phyloP scores from a whole-genome alignment of 495 filamentous ascomycete genomes.

The Corynascus novoguineensis region DNA sequence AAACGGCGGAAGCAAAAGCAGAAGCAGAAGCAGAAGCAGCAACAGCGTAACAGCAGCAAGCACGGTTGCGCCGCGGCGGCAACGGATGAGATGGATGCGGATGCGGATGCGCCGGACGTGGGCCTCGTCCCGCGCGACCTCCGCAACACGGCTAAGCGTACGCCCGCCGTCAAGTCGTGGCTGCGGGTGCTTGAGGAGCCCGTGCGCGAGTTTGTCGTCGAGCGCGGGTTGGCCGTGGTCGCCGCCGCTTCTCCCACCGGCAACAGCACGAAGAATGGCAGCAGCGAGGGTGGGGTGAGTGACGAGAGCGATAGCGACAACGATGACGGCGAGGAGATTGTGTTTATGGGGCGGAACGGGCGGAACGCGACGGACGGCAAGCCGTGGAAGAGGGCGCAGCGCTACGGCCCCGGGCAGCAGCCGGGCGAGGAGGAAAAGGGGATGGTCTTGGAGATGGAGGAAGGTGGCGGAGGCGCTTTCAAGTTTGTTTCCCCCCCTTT shows the following conservation, averaged over 20 bases:
- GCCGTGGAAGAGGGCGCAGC: slow-evolving; percentile 34
- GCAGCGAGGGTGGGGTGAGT: no score
- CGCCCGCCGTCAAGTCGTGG: slow-evolving; percentile 43
- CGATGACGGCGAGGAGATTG: slow-evolving; percentile 81
- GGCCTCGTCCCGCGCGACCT: slow-evolving; percentile 57
- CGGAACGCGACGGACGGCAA: slow-evolving; percentile 57
- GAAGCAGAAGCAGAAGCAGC: background rate
- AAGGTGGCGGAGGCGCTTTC: slow-evolving; percentile 63
- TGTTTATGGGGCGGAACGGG: slow-evolving; percentile 79
- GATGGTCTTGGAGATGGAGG: slow-evolving; percentile 70
- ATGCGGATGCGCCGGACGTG: slow-evolving; percentile 27
- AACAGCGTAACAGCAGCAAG: slow-evolving; percentile 9
- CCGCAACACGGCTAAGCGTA: slow-evolving; percentile 44
- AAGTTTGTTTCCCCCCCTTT: slow-evolving; percentile 52
- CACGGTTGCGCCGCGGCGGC: no score
- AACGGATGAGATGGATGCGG: background rate
- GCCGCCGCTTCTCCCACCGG: background rate
- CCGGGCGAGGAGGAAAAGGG: slow-evolving; percentile 56
- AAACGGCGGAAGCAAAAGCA: slow-evolving; percentile 19
- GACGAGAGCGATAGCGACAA: slow-evolving; percentile 45
- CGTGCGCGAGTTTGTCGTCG: slow-evolving; percentile 38
- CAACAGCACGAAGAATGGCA: background rate
- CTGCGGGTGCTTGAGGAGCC: slow-evolving; percentile 46
- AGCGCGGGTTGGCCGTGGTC: slow-evolving; percentile 29
- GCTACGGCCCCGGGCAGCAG: slow-evolving; percentile 30